Base-by-base conservation (phyloP, 179 eudicot genomes). In the Pouteria campechiana region DNA sequence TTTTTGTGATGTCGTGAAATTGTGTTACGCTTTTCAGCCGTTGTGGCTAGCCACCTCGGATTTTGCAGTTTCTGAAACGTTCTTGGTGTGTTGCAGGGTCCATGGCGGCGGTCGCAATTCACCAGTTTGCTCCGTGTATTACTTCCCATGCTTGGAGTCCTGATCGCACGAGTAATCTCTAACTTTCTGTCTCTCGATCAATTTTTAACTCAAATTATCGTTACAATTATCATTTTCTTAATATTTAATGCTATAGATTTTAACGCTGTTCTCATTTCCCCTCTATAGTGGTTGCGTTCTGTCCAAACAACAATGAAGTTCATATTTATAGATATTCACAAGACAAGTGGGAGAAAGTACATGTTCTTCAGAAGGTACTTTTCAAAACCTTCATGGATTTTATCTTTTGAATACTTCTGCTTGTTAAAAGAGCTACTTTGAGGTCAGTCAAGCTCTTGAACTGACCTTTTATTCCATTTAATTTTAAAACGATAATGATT, bases 131-230 rank as follows among this genome's bases (percentile, higher is more conserved):
- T 44, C 89, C 63, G 27, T 76, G 78, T 67, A 69, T 81, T 60
- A 81, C 93, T 55, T 89, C 83, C 46, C 97, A 89, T 60, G 88
- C 93, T 68, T 89, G 97, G 97, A 81, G 81, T 57, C 93, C 97
- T 9, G 95, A 89, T 34, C 76, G 64, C 18, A 74, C 97, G 33
- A 89, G 95, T 85, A 69, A 34, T 17, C 30, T 27, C 41, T 45
- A 13, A 25, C 47, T 42, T 17, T 29, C 48, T 54, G 49, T 46
- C 32, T 37, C 6, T 36, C 39, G 17, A 39, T 1, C 32, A 7
- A n/a, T n/a, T n/a, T n/a, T n/a, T n/a, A n/a, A n/a, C n/a, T n/a
- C n/a, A n/a, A 17, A 12, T 21, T 35, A 5, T 3, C 1, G 19
- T 30, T 21, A 29, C 37, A 18, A 11, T 23, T 37, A 20, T 5